Evolutionary conservation across 2,329 filamentous ascomycete species (phyloP).

Genomic region (Monilinia aucupariae): DNA sequence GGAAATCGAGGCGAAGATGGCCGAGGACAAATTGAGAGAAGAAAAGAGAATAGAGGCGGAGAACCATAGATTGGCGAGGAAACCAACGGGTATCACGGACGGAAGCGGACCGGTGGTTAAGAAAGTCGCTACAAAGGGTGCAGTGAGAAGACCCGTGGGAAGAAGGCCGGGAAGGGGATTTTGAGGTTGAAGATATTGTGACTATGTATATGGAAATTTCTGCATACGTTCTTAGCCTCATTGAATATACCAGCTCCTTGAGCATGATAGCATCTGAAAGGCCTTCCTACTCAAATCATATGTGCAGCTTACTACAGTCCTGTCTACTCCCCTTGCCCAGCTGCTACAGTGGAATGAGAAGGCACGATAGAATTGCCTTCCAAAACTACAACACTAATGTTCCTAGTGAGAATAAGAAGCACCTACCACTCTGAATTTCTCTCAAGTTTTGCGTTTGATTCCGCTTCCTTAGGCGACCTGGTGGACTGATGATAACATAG

Average conservation of each 20-base stretch:
- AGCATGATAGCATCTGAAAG: not conserved
- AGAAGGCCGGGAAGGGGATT: constrained; percentile 18
- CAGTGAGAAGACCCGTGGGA: constrained; percentile 15
- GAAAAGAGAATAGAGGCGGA: constrained; percentile 51
- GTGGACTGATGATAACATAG: not conserved
- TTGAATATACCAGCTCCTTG: constrained; percentile 6
- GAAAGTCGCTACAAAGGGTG: constrained; percentile 16
- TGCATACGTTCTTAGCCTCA: not conserved
- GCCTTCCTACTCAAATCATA: not conserved
- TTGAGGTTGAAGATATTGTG: constrained; percentile 1
- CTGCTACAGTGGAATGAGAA: no score
- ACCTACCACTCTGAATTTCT: not conserved
- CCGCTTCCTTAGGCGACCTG: no score
- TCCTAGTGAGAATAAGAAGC: not conserved
- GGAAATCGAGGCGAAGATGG: constrained; percentile 92
- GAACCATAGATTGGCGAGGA: constrained; percentile 43
- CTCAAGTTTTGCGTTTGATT: not conserved
- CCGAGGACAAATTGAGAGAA: constrained; percentile 68
- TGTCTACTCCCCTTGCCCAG: not conserved
- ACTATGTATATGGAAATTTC: not conserved
- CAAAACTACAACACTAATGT: not conserved
- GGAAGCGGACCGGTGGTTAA: constrained; percentile 11
- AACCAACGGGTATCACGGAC: constrained; percentile 23
- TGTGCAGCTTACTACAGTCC: not conserved
- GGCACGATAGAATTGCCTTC: no score